Evolutionary conservation across 2,329 filamentous ascomycete genomes (phyloP).

Genomic region (Penicillium sp.): DNA sequence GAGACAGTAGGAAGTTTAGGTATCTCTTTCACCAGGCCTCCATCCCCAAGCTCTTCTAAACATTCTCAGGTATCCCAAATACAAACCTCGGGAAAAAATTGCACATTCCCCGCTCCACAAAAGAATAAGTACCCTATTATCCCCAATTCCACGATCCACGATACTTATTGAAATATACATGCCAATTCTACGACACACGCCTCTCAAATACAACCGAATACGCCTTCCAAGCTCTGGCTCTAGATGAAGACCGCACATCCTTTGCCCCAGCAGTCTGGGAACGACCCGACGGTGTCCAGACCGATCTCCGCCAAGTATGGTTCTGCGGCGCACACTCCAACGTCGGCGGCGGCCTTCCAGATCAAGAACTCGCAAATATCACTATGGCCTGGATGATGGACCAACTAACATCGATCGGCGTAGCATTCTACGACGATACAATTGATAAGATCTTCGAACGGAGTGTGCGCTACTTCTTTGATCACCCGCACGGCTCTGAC

Average conservation of each 20-base stretch:
- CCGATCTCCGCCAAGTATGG: conserved; percentile 48
- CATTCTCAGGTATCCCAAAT: conserved; percentile 26
- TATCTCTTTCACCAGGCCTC: neutral
- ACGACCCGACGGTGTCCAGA: conserved; percentile 23
- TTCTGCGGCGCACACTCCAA: conserved; percentile 52
- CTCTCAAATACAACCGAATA: conserved; percentile 32
- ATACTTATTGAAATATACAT: conserved; percentile 18
- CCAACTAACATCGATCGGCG: conserved; percentile 16
- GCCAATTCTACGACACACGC: conserved; percentile 34
- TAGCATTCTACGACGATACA: conserved; percentile 13
- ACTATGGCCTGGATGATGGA: conserved; percentile 53
- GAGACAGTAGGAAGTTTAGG: conserved; percentile 34
- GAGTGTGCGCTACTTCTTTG: conserved; percentile 15
- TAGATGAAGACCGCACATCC: conserved; percentile 32
- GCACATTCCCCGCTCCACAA: conserved; percentile 17
- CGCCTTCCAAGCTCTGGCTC: conserved; percentile 35
- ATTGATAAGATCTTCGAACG: conserved; percentile 14
- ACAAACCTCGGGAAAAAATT: conserved; percentile 18
- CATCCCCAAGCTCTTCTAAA: neutral
- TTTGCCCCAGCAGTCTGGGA: conserved; percentile 35
- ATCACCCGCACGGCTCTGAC: neutral
- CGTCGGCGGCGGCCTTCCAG: conserved; percentile 49
- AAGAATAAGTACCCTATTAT: conserved; percentile 19
- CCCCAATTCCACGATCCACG: neutral
- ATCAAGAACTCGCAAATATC: conserved; percentile 51